phyloP scores from a whole-genome alignment of 108 stramenopile species.

The Mediolabrus comicus region DNA sequence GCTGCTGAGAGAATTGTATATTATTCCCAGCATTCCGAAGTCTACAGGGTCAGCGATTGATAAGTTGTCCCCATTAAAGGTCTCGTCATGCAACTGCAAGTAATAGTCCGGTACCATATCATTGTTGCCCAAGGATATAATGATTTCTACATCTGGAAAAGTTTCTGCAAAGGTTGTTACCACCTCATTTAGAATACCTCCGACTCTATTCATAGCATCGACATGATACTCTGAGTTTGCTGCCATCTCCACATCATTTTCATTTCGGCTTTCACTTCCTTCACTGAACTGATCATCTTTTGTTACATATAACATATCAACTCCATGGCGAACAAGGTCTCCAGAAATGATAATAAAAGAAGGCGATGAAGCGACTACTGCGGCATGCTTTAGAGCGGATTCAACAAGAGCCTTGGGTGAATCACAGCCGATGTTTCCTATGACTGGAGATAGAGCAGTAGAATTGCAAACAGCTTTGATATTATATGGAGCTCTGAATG shows the following conservation, averaged over 20 bases:
- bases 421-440: constrained; percentile 30
- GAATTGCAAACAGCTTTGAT: constrained; percentile 2
- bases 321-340: constrained; percentile 47
- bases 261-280: not conserved
- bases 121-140: constrained; percentile 71
- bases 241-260: not conserved
- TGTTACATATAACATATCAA: constrained; percentile 11
- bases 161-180: not conserved
- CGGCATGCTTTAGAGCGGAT: constrained; percentile 6
- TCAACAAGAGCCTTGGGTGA: constrained; percentile 27
- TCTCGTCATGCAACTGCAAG: not conserved
- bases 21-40: constrained; percentile 23
- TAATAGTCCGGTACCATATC: constrained; percentile 77
- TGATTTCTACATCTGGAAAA: constrained; percentile 27
- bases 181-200: constrained; percentile 28
- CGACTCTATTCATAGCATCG: constrained; percentile 24
- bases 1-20: constrained; percentile 19
- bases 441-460: constrained; percentile 5
- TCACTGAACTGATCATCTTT: not conserved
- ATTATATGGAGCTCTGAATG: constrained; percentile 12
- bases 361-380: constrained; percentile 4
- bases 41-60: not conserved
- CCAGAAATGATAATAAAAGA: constrained; percentile 57
- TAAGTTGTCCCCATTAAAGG: not conserved
- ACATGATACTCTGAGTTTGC: not conserved